Evolutionary conservation across 2,329 filamentous ascomycete species (phyloP), one percentile per base, ranked within the genome.

Genomic region (Paracorniculantispora psalliotae): DNA sequence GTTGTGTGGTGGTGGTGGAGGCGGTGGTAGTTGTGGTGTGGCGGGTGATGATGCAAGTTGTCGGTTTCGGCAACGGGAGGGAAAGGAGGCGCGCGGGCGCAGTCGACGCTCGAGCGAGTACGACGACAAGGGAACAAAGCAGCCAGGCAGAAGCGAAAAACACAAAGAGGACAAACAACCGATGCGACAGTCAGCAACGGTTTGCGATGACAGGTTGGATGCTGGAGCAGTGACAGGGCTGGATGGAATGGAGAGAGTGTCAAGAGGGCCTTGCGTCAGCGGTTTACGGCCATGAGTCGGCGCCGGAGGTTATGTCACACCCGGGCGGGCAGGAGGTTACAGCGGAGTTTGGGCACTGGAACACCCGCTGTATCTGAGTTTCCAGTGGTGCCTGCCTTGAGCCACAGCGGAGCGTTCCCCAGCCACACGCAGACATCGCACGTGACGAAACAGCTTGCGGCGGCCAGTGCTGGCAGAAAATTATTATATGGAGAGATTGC

Each of bases 21-120:
- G 35, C n/a, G 25, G n/a, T 37, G 30, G 50, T 26, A 23, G 4
- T 15, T 33, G 51, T 37, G 50, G 52, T 69, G 61, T 56, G 61
- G 62, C 60, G 62, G 61, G 55, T 61, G 57, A 59, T 57, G 35
- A 53, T 47, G 55, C 26, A 35, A 43, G 43, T 49, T 23, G 25
- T 43, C 35, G 51, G 30, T 23, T 19, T 9, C 50, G 23, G 46
- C 17, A 35, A 49, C 25, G 43, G 23, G 30, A 12, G 12, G 47
- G 58, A 51, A 51, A 41, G 41, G 39, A 52, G 28, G 17, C 21
- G 51, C 51, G 50, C 35, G 17, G 35, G 28, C 10, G 13, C 17
- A 15, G 47, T 25, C 37, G 17, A 28, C 12, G 4, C 39, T 21
- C 44, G 44, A 41, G 43, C 9, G 43, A 7, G 3, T 5, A 10